These are phyloP conservation scores for Debaryomyces sp. DNA, from an alignment of 1,139 yeast species.

Conservation along the genomic window DNA sequence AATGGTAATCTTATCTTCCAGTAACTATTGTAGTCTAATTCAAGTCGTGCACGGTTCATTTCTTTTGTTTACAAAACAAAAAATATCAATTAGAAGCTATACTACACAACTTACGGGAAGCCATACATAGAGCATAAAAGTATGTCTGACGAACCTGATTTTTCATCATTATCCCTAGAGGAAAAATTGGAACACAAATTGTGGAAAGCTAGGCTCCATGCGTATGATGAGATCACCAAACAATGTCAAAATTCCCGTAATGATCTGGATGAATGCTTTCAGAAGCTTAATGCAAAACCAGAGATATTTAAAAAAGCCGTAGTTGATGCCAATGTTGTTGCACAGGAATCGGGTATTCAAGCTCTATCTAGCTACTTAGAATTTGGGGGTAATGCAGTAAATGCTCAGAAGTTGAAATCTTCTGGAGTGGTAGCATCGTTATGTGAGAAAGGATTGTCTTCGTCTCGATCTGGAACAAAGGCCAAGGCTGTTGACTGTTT, in stretches of 20 bases:
- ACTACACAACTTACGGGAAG: not conserved
- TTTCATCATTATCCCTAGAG: conserved; percentile 60
- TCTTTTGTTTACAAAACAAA: conserved; percentile 8
- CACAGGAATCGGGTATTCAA: conserved; percentile 80
- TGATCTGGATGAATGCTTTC: conserved; percentile 58
- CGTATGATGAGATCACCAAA: conserved; percentile 68
- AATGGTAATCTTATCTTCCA: not conserved
- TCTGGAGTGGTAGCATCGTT: conserved; percentile 55
- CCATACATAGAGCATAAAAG: not conserved
- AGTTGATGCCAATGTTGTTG: conserved; percentile 84
- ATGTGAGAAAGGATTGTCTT: conserved; percentile 79
- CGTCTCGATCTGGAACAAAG: conserved; percentile 77
- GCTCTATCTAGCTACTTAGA: conserved; percentile 60
- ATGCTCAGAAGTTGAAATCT: conserved; percentile 39
- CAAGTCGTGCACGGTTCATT: conserved; percentile 3
- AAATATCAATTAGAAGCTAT: not conserved
- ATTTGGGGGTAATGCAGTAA: conserved; percentile 52
- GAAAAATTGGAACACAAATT: conserved; percentile 70
- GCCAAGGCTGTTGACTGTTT: conserved; percentile 65
- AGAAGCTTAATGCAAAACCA: conserved; percentile 48
- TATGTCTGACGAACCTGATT: conserved; percentile 58
- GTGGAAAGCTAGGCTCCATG: conserved; percentile 90
- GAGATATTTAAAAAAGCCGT: conserved; percentile 60
- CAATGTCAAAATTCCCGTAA: conserved; percentile 57
- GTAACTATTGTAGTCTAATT: not conserved